phyloP scores from a whole-genome alignment of 495 filamentous ascomycete genomes.

The Penicillium cataractarum region DNA sequence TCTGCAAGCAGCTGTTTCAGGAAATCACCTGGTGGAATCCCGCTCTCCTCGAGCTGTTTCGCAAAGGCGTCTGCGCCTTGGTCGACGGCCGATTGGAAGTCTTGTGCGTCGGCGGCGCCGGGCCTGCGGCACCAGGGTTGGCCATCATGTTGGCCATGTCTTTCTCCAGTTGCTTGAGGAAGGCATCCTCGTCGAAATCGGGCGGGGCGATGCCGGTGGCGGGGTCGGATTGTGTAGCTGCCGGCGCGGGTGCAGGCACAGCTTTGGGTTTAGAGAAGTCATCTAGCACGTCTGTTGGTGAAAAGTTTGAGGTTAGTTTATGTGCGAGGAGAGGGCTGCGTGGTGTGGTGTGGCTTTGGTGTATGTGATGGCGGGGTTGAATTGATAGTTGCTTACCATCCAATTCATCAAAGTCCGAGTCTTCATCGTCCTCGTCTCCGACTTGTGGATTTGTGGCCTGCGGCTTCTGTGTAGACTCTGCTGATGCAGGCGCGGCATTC shows the following conservation, averaged over 20 bases:
- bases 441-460: constrained; percentile 9
- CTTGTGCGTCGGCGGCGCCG: constrained; percentile 15
- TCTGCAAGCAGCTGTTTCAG: constrained; percentile 78
- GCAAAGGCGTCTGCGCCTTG: constrained; percentile 61
- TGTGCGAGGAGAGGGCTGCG: too few relatives aligned
- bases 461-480: constrained; percentile 10
- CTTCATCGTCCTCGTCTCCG: constrained; percentile 40
- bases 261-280: constrained; percentile 69
- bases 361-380: background rate
- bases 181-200: constrained; percentile 60
- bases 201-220: constrained; percentile 24
- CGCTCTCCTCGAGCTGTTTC: constrained; percentile 78
- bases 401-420: constrained; percentile 81
- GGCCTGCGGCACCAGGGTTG: constrained; percentile 32
- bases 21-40: constrained; percentile 72
- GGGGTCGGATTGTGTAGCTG: constrained; percentile 17
- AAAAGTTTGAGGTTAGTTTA: constrained; percentile 3
- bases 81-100: constrained; percentile 36
- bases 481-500: constrained; percentile 4
- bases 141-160: constrained; percentile 85
- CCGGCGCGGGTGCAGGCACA: constrained; percentile 34
- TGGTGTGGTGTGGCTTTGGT: background rate
- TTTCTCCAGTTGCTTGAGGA: constrained; percentile 78
- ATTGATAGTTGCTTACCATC: constrained; percentile 62
- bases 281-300: constrained; percentile 77